Conservation (phyloP, 2,329 filamentous ascomycete genomes). For the Diplodia mutila region DNA sequence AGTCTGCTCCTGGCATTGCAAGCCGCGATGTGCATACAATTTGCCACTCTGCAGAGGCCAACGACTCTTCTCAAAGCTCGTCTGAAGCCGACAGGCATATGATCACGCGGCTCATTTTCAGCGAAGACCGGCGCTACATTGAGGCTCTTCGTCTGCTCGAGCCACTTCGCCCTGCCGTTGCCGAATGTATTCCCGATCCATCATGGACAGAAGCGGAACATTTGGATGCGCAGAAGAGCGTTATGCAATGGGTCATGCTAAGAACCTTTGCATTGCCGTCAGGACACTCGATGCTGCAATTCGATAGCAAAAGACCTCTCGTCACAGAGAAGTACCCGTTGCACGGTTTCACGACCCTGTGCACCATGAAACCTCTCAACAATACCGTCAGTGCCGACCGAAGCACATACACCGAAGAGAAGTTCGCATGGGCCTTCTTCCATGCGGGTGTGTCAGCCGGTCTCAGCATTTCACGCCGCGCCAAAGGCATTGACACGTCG, state of each 20-base stretch:
- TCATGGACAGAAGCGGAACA: slow-evolving; percentile 85
- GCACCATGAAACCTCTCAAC: slow-evolving; percentile 87
- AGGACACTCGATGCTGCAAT: slow-evolving; percentile 86
- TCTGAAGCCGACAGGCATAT: slow-evolving; percentile 79
- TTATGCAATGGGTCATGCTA: slow-evolving; percentile 83
- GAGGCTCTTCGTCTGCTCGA: slow-evolving; percentile 87
- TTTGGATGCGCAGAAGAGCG: slow-evolving; percentile 87
- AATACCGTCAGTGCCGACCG: slow-evolving; percentile 94
- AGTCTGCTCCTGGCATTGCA: slow-evolving; percentile 24
- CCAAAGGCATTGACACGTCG: slow-evolving; percentile 93
- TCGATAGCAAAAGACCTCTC: slow-evolving; percentile 82
- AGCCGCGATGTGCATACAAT: slow-evolving; percentile 75
- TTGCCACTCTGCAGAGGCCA: slow-evolving; percentile 67
- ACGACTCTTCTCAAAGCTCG: slow-evolving; percentile 72
- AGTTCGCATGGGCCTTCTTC: slow-evolving; percentile 98
- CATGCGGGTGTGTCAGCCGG: slow-evolving; percentile 95
- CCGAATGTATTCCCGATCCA: slow-evolving; percentile 75
- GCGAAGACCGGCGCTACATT: slow-evolving; percentile 84
- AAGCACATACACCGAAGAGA: slow-evolving; percentile 85
- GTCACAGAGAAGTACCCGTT: slow-evolving; percentile 91
- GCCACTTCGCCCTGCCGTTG: slow-evolving; percentile 75
- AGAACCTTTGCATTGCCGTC: slow-evolving; percentile 87
- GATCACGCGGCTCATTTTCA: slow-evolving; percentile 86
- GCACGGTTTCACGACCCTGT: slow-evolving; percentile 87
- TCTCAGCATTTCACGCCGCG: slow-evolving; percentile 83